Conservation (phyloP, 2,329 filamentous ascomycete species). For the Talaromyces sp. region DNA sequence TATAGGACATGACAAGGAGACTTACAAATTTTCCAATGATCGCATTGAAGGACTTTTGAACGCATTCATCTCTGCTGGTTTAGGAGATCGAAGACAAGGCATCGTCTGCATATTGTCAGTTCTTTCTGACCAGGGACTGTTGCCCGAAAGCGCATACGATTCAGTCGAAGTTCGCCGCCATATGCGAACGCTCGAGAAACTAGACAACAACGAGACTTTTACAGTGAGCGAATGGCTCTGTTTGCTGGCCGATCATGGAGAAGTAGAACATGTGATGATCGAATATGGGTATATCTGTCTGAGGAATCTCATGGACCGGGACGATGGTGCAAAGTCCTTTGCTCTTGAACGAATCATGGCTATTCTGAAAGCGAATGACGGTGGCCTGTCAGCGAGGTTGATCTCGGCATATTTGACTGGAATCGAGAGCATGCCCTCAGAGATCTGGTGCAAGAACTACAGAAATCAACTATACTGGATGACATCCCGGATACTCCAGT, state of each 20-base stretch:
- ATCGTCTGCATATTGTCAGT: neutral
- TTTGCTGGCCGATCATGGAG: conserved; percentile 1
- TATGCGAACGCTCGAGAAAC: too few relatives aligned
- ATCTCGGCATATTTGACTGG: neutral
- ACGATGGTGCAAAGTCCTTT: neutral
- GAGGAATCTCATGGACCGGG: neutral
- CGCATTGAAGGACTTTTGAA: too few relatives aligned
- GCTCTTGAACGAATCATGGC: neutral
- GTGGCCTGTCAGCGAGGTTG: neutral
- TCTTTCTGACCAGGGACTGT: neutral
- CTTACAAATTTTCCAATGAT: too few relatives aligned
- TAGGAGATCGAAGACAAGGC: neutral
- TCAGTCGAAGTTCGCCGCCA: neutral
- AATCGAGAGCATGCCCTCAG: neutral
- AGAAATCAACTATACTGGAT: conserved; percentile 3
- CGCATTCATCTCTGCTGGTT: neutral
- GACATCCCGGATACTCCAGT: neutral
- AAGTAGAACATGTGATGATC: neutral
- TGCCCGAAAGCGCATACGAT: neutral
- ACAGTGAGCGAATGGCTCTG: conserved; percentile 12
- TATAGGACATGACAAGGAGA: too few relatives aligned
- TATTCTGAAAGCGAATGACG: neutral
- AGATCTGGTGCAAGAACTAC: neutral
- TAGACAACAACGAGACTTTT: neutral
- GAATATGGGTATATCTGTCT: conserved; percentile 12